Evolutionary conservation across 2,329 filamentous ascomycete species (phyloP), one percentile per base, ranked within the genome.

Genomic region (Curvularia sp.): DNA sequence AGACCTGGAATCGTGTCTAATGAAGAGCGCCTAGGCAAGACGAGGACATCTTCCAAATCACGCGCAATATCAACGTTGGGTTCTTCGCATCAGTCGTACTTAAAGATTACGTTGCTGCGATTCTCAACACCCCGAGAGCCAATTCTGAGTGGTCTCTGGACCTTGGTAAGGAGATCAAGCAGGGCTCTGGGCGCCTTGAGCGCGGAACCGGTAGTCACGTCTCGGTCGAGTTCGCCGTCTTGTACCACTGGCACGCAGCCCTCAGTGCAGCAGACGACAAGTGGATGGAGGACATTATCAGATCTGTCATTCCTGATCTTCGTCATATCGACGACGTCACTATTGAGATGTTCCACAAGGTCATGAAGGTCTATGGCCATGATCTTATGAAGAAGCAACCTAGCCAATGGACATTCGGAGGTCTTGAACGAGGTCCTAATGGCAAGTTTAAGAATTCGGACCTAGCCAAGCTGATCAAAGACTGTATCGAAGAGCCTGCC

Each of bases 181-280:
- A 81, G 27, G 76, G 84, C 1, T 93, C 5, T 81, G 85, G 87
- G 0, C 87, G 90, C 50, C 83, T 70, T 15, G 68, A 69, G 49
- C 63, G 86, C 15, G 92, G 91, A 50, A 87, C 90, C 0, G 92
- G 92, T 53, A 96, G 94, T 69, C 87, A 89, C 63, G 90, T 93
- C 9, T 93, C 90, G 0, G 90, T 89, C 4, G 92, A 96, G 77
- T 96, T 96, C 81, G 95, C 94, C 71, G 82, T 96, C 9, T 88
- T 90, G 67, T 96, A 96, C 75, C 85, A 92, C 63, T 95, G 91
- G 91, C 92, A 95, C 79, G 92, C 90, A 6, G 88, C 89, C 65
- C 90, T 93, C 66, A 84, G 82, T 53, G 84, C 86, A 55, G 87
- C 85, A 65, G 92, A 96, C 67, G 92, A 94, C 68, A 81, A 86